Evolutionary conservation across 2,329 filamentous ascomycete species (phyloP).

Genomic region (Pseudofabraea citricarpa): DNA sequence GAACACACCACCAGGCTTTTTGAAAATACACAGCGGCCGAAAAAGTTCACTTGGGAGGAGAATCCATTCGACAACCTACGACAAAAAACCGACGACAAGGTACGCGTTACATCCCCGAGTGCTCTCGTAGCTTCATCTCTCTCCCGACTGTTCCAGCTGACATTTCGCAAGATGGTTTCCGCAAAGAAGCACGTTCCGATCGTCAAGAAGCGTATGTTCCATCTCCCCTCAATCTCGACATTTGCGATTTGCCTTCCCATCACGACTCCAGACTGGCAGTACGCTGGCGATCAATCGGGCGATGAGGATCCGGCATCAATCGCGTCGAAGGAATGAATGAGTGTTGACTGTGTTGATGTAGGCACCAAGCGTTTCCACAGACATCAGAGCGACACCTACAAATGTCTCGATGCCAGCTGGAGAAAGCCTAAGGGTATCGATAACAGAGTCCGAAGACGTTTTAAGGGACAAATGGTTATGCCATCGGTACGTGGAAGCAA

Average conservation of each 20-base stretch:
- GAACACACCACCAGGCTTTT: neutral
- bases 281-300: no score
- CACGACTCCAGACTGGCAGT: neutral
- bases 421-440: slow-evolving; percentile 99
- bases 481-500: slow-evolving; percentile 74
- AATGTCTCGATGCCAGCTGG: slow-evolving; percentile 85
- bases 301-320: neutral
- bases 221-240: slow-evolving; percentile 1
- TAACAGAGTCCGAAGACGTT: slow-evolving; percentile 93
- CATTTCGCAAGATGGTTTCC: slow-evolving; percentile 76
- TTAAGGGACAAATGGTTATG: slow-evolving; percentile 94
- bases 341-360: slow-evolving; percentile 39
- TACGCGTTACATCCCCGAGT: slow-evolving; percentile 10
- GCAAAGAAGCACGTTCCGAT: slow-evolving; percentile 99
- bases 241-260: slow-evolving; percentile 3
- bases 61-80: slow-evolving; percentile 21
- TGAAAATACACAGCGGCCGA: neutral
- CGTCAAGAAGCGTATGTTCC: slow-evolving; percentile 98
- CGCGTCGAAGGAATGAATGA: no score
- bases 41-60: neutral
- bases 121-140: neutral
- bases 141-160: slow-evolving; percentile 7
- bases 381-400: slow-evolving; percentile 97
- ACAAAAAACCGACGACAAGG: slow-evolving; percentile 27
- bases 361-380: slow-evolving; percentile 93